Conservation (phyloP, 2,329 filamentous ascomycete species). For the Davidsoniella eucalypti region DNA sequence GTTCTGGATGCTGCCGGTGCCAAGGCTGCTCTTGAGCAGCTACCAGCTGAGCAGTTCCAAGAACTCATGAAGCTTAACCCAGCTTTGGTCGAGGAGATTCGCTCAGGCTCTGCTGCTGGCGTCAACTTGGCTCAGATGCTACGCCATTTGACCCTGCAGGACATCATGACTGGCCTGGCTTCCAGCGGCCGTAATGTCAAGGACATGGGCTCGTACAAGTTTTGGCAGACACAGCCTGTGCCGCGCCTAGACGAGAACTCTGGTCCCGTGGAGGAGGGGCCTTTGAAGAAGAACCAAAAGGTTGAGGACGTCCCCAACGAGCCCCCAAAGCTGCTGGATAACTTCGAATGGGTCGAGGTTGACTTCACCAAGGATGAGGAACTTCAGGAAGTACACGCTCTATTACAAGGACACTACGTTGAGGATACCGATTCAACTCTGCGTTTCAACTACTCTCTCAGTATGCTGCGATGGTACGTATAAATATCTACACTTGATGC, state of each 20-base stretch:
- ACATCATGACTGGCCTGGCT: slow-evolving; percentile 60
- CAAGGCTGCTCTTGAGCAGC: slow-evolving; percentile 34
- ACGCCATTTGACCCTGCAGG: slow-evolving; percentile 48
- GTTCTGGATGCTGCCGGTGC: slow-evolving; percentile 23
- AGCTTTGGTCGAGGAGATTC: slow-evolving; percentile 46
- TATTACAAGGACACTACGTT: slow-evolving; percentile 88
- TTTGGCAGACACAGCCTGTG: slow-evolving; percentile 96
- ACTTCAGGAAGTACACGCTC: slow-evolving; percentile 78
- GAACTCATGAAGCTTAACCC: slow-evolving; percentile 58
- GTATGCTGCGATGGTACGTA: slow-evolving; percentile 72
- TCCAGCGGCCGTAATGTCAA: slow-evolving; percentile 76
- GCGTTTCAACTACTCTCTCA: slow-evolving; percentile 84
- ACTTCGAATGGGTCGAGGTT: slow-evolving; percentile 89
- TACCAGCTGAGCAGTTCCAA: slow-evolving; percentile 40
- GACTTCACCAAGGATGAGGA: slow-evolving; percentile 64
- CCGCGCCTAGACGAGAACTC: slow-evolving; percentile 54
- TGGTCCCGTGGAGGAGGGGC: slow-evolving; percentile 51
- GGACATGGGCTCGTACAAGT: slow-evolving; percentile 95
- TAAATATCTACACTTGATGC: neutral
- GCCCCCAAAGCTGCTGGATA: slow-evolving; percentile 56
- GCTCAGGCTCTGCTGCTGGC: slow-evolving; percentile 21
- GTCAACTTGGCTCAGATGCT: slow-evolving; percentile 34
- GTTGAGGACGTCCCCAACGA: slow-evolving; percentile 65
- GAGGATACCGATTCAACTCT: slow-evolving; percentile 97
- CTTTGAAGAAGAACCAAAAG: slow-evolving; percentile 57